Evolutionary conservation across 2,329 filamentous ascomycete species (phyloP), one percentile per base, ranked within the genome.

Genomic region (Calycina marina): DNA sequence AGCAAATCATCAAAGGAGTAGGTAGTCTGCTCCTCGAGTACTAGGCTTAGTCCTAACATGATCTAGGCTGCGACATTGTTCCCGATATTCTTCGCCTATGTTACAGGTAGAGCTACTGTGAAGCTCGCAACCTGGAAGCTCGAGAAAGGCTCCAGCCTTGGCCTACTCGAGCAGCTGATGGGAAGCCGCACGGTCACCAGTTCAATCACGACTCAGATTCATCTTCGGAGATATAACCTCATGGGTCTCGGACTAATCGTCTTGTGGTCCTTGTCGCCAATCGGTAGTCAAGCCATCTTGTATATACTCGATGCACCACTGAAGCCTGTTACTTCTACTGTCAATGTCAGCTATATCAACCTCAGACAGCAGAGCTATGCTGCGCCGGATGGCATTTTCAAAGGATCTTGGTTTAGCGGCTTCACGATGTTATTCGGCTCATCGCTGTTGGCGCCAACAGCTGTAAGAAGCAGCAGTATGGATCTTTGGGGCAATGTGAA

Each of bases 161-260:
- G 41, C 11, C 34, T 37, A 11, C 37, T 55, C 4, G 50, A 54
- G 28, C 49, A 53, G 24, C 33, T 50, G 3, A 43, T 50, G 36
- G 51, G 50, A 28, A 53, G 49, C 20, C 44, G 47, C n/a, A 51
- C 51, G 2, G 43, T 54, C 5, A 43, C 40, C 5, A 42, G 44
- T 16, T 41, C 50, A 6, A 22, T 53, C 9, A 30, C 36, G 2
- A 51, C 51, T 5, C 44, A 49, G 17, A 31, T 51, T 8, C 37
- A 42, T 25, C 41, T 54, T 4, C 36, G 44, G 13, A 39, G 43
- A 2, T 36, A 51, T 28, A 51, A 52, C 30, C 12, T 44, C 4
- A 37, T 54, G 4, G 44, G 41, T 1, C 5, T 51, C 3, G 32
- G 31, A 2, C 34, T 54, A 9, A 27, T 52, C 5, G 10, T 53